Evolutionary conservation across 2,329 filamentous ascomycete genomes (phyloP), one percentile per base, ranked within the genome.

Genomic region (Nemania serpens): DNA sequence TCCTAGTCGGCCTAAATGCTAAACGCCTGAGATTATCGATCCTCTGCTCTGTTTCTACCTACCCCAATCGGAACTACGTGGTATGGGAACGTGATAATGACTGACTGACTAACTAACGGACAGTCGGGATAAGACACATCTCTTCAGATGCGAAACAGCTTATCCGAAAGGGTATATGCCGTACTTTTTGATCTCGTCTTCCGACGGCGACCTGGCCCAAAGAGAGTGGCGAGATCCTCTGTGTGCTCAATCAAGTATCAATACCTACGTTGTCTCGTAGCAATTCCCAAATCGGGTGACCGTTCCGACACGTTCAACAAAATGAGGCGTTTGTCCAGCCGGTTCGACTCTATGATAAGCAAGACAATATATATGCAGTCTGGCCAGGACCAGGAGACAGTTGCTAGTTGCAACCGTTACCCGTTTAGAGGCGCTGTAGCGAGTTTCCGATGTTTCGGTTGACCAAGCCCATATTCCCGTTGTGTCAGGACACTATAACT

Each of bases 1-100:
- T 61, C 68, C 69, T 37, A 60, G 67, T 64, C 60, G 53, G 33
- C 61, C 61, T 47, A 63, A 55, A 48, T 47, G 49, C 45, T 39
- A 52, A 61, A 59, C 59, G 42, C 57, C 52, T 62, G 47, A 59
- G 25, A 61, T 62, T 62, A 61, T 63, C 42, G 47, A 55, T 52
- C 48, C 55, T 45, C 51, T 52, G 18, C 20, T 43, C 55, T 20
- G 17, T 22, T 12, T 43, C 52, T 52, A n/a, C 25, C 25, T 29
- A 29, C 39, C 47, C 53, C 47, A 47, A 13, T 54, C 22, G 17
- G 54, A 43, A 42, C 34, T 18, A 46, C 52, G 13, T 50, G 39
- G 50, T 43, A 43, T 22, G 45, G 18, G 41, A 53, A 36, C 42
- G 47, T 47, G 20, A 61, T 56, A 37, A 39, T 51, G 53, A 53